phyloP scores from a whole-genome alignment of 495 filamentous ascomycete species.

The Platismatia glauca region DNA sequence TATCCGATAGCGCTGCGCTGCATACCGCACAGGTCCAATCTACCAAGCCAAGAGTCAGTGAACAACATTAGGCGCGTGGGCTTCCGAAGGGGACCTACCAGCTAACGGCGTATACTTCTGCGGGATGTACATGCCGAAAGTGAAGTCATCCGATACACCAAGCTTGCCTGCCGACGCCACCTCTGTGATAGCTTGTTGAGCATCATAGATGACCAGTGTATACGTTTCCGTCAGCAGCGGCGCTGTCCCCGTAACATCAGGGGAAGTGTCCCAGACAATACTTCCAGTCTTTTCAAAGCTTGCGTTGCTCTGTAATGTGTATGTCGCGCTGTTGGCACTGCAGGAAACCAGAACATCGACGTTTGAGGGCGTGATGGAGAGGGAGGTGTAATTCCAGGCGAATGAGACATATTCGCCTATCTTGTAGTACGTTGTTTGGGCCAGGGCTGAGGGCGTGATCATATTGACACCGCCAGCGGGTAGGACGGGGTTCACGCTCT shows the following conservation, averaged over 20 bases:
- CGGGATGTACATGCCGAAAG: conserved; percentile 75
- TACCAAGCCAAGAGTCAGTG: conserved; percentile 22
- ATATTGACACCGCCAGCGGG: conserved; percentile 71
- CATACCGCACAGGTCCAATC: conserved; percentile 61
- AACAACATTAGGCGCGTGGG: conserved; percentile 1
- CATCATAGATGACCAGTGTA: conserved; percentile 76
- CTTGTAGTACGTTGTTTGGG: conserved; percentile 69
- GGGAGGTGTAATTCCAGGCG: conserved; percentile 90
- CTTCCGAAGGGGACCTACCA: conserved; percentile 38
- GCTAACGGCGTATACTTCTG: conserved; percentile 54
- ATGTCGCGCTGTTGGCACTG: conserved; percentile 53
- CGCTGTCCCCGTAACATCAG: conserved; percentile 50
- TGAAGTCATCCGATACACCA: conserved; percentile 49
- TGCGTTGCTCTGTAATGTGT: conserved; percentile 60
- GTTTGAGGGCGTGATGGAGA: conserved; percentile 64
- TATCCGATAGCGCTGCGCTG: conserved; percentile 54
- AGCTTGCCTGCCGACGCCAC: conserved; percentile 65
- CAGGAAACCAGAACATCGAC: conserved; percentile 78
- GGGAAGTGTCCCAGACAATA: conserved; percentile 76
- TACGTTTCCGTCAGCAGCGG: conserved; percentile 67
- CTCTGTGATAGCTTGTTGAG: conserved; percentile 51
- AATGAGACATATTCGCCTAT: conserved; percentile 80
- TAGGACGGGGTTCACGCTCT: conserved; percentile 45
- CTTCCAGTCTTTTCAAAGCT: conserved; percentile 46
- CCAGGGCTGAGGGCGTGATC: conserved; percentile 56